A percentile compares a stretch with the other conserved stretches of the same genome.
phyloP scores from a whole-genome alignment of 1,284 basidiomycete species.

The Cerrena zonata region DNA sequence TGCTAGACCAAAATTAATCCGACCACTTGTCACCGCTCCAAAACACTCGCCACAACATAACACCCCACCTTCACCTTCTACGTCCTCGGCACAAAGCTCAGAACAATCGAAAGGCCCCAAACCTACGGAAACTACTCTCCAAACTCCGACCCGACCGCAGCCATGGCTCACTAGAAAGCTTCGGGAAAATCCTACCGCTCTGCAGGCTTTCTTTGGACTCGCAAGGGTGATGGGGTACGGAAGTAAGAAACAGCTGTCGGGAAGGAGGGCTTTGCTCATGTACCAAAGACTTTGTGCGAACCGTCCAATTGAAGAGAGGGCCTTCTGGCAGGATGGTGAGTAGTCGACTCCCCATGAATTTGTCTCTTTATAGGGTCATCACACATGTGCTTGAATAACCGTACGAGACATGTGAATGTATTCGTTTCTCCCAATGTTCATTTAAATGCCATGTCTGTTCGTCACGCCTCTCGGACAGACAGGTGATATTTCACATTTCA shows the following conservation, averaged over 20 bases:
- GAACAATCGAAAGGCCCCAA: slow-evolving; percentile 9
- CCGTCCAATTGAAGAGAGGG: slow-evolving; percentile 53
- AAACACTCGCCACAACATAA: slow-evolving; percentile 3
- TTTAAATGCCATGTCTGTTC: not conserved
- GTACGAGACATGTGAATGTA: not conserved
- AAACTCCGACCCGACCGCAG: too few species aligned
- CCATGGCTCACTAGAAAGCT: slow-evolving; percentile 59
- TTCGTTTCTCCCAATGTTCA: not conserved
- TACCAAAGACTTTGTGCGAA: slow-evolving; percentile 55
- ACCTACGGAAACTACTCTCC: too few species aligned
- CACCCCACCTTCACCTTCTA: not conserved
- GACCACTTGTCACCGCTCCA: slow-evolving; percentile 1
- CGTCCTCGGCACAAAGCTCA: slow-evolving; percentile 1
- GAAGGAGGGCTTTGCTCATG: slow-evolving; percentile 47
- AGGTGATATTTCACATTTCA: not conserved
- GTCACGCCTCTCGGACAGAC: too few species aligned
- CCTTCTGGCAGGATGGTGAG: slow-evolving; percentile 66
- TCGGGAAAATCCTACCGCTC: slow-evolving; percentile 44
- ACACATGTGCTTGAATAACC: not conserved
- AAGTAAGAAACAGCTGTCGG: slow-evolving; percentile 57
- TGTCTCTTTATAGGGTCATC: not conserved
- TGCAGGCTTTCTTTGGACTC: slow-evolving; percentile 45
- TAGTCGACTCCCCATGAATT: slow-evolving; percentile 6
- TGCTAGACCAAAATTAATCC: not conserved
- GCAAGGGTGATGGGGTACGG: slow-evolving; percentile 56